Conservation (phyloP, 176 grass and related monocot genomes). For the Areca catechu region DNA sequence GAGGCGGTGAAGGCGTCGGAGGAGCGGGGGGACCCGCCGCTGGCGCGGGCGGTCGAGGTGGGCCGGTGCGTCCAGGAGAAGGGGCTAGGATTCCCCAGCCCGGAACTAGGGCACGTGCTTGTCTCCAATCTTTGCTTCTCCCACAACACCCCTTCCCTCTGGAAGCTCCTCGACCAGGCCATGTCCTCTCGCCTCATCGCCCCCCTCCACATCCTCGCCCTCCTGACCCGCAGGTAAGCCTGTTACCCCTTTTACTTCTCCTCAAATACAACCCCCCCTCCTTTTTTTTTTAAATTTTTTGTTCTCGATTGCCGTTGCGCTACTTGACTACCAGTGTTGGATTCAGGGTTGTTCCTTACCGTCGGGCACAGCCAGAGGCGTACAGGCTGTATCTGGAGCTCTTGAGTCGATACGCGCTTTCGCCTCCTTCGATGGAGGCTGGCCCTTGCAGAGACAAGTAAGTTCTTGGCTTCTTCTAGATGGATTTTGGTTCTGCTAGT, state of each 20-base stretch:
- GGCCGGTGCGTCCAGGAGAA: conserved; percentile 47
- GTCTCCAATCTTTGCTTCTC: conserved; percentile 91
- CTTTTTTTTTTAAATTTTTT: background rate
- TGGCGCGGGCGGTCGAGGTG: conserved; percentile 32
- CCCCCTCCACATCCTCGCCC: conserved; percentile 76
- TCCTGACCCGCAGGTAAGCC: conserved; percentile 65
- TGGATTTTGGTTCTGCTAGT: too few relatives aligned
- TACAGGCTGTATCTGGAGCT: conserved; percentile 86
- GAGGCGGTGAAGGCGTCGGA: conserved; percentile 66
- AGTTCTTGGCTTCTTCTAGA: conserved; percentile 9
- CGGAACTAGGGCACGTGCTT: conserved; percentile 65
- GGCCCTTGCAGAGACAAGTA: conserved; percentile 61
- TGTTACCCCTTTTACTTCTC: background rate
- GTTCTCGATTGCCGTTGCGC: too few relatives aligned
- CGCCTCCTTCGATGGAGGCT: conserved; percentile 22
- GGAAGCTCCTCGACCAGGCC: conserved; percentile 93
- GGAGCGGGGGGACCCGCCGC: conserved; percentile 19
- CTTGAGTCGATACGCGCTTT: conserved; percentile 40
- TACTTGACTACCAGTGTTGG: background rate
- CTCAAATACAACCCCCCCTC: background rate
- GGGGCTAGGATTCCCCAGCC: conserved; percentile 41
- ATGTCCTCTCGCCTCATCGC: conserved; percentile 52
- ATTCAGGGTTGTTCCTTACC: conserved; percentile 60
- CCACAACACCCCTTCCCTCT: conserved; percentile 74
- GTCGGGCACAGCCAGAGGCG: conserved; percentile 68